Evolutionary conservation across 2,329 filamentous ascomycete species (phyloP).

Genomic region (Trichophyton verrucosum): DNA sequence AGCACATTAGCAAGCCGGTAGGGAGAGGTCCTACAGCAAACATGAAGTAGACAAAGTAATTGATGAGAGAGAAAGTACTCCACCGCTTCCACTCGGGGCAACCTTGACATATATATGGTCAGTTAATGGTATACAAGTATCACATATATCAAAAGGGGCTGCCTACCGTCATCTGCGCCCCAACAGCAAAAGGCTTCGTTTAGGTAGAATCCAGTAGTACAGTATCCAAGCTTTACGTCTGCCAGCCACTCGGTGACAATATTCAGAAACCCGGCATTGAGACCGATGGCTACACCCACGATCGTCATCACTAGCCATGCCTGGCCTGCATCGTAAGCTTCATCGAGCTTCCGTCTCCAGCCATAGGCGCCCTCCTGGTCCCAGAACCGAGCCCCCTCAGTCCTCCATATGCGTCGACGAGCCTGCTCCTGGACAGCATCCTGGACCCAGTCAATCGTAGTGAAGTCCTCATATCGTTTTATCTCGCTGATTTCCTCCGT

Average conservation of each 20-base stretch:
- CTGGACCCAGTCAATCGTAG: conserved; percentile 93
- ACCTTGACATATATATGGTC: conserved; percentile 34
- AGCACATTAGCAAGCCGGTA: not conserved
- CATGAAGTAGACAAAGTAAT: conserved; percentile 78
- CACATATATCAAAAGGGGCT: not conserved
- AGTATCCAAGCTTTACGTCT: conserved; percentile 93
- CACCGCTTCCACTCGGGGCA: conserved; percentile 83
- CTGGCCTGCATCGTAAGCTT: conserved; percentile 90
- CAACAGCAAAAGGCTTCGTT: conserved; percentile 98
- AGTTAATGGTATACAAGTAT: conserved; percentile 7
- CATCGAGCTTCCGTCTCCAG: conserved; percentile 69
- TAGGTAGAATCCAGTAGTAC: conserved; percentile 87
- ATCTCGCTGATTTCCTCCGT: conserved; percentile 96
- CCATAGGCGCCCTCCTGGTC: conserved; percentile 55
- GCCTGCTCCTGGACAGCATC: conserved; percentile 86
- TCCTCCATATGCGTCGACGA: conserved; percentile 62
- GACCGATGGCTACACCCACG: conserved; percentile 77
- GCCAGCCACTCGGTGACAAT: conserved; percentile 95
- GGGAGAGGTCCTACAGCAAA: conserved; percentile 51
- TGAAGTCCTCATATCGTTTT: conserved; percentile 98
- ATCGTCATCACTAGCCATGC: conserved; percentile 96
- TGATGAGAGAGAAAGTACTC: conserved; percentile 64
- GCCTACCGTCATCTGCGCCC: conserved; percentile 70
- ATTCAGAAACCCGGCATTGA: conserved; percentile 87
- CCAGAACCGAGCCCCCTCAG: conserved; percentile 59